A percentile compares a stretch with the other conserved stretches of the same genome.
Conservation (phyloP, 257 asterid genomes). For the Linaria vulgaris region DNA sequence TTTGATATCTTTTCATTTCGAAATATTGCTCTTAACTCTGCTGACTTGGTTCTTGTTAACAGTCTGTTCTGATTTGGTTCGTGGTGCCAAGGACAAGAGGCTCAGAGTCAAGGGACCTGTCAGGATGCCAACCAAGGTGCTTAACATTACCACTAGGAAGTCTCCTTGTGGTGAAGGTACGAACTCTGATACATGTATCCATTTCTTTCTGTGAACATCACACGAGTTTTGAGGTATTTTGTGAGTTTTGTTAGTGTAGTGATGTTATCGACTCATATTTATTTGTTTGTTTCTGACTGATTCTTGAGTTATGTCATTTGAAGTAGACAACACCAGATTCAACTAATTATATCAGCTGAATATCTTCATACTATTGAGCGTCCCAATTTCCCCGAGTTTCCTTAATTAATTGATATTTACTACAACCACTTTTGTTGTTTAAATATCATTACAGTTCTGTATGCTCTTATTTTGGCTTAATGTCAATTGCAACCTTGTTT, state of each 20-base stretch:
- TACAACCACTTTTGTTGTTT: neutral
- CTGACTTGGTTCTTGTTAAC: conserved; percentile 14
- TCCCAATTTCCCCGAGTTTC: no score
- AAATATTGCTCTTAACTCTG: neutral
- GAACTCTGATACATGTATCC: neutral
- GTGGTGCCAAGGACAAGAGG: conserved; percentile 79
- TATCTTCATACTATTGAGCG: no score
- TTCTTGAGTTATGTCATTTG: no score
- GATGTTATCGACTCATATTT: no score
- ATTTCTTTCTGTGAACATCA: no score
- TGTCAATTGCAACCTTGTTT: neutral
- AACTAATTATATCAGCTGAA: no score
- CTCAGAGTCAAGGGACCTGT: conserved; percentile 85
- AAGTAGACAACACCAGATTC: no score
- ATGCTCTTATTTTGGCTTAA: neutral
- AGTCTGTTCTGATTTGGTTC: conserved; percentile 78
- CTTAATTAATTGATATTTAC: no score
- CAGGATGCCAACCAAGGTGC: conserved; percentile 83
- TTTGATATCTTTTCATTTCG: neutral
- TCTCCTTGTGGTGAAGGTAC: conserved; percentile 89
- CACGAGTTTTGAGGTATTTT: no score
- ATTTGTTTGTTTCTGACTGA: no score
- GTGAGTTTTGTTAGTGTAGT: no score
- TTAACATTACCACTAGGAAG: conserved; percentile 69
- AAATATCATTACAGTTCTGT: neutral